Conservation (phyloP, 352 stramenopile genomes). For the Phytophthora chlamydospora region DNA sequence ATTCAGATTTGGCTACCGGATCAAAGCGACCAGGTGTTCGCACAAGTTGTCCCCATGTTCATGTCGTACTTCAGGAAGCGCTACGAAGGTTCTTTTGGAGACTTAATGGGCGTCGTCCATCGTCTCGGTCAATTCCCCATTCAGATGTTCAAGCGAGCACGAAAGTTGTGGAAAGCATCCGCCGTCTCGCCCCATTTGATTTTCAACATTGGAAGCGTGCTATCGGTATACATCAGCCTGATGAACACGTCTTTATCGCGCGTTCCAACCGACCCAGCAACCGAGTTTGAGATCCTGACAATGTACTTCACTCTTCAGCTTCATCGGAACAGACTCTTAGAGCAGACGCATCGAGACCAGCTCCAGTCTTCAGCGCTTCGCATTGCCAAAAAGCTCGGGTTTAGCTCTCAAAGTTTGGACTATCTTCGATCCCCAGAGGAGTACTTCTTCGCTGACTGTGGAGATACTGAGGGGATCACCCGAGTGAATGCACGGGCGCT, state of each 20-base stretch:
- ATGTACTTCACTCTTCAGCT: slow-evolving; percentile 50
- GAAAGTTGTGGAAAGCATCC: slow-evolving; percentile 38
- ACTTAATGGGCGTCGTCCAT: slow-evolving; percentile 22
- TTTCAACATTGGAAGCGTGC: slow-evolving; percentile 49
- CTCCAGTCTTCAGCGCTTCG: slow-evolving; percentile 29
- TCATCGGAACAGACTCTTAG: slow-evolving; percentile 41
- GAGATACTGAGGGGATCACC: slow-evolving; percentile 49
- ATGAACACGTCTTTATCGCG: slow-evolving; percentile 46
- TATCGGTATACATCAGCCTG: slow-evolving; percentile 53
- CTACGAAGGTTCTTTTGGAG: slow-evolving; percentile 31
- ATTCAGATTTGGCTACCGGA: slow-evolving; percentile 53
- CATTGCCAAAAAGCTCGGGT: slow-evolving; percentile 48
- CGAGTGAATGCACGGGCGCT: slow-evolving; percentile 35
- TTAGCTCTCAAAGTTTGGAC: slow-evolving; percentile 30
- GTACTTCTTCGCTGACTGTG: slow-evolving; percentile 51
- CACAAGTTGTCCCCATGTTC: slow-evolving; percentile 49
- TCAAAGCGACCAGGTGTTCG: slow-evolving; percentile 45
- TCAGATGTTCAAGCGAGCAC: slow-evolving; percentile 43
- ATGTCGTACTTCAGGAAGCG: slow-evolving; percentile 40
- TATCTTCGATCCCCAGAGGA: slow-evolving; percentile 35
- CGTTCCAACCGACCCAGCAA: slow-evolving; percentile 16
- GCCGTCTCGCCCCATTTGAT: slow-evolving; percentile 42
- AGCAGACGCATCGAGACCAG: slow-evolving; percentile 13
- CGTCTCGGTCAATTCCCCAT: slow-evolving; percentile 49
- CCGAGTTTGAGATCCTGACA: slow-evolving; percentile 49